Evolutionary conservation across 148 eudicot genomes (phyloP), one percentile per base, ranked within the genome.

Genomic region (Nepenthes gracilis): DNA sequence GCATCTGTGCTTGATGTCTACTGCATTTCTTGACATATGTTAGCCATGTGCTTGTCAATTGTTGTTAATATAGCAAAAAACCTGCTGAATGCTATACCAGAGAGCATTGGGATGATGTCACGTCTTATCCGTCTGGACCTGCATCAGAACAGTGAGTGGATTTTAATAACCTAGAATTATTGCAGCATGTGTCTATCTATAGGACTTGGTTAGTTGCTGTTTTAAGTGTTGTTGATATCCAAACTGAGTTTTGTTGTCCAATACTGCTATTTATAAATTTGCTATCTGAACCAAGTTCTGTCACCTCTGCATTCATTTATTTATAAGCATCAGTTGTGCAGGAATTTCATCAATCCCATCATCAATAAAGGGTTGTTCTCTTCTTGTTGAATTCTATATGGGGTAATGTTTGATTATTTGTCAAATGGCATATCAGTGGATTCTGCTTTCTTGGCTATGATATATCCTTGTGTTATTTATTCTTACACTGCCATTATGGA

Each of bases 331-430:
- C 55, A 32, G 54, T 79, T 66, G n/a, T 74, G 71, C 85, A 94
- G 99, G 79, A 86, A 89, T 94, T 64, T 74, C 85, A 61, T 84
- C 86, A 36, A 83, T 94, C 56, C 97, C 99, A n/a, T 63, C 90
- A 60, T 86, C 99, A 57, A 81, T 94, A 69, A 80, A 73, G 72
- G 87, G 74, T 43, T 94, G 99, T 74, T 79, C 92, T 57, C 81
- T 87, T 35, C 91, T 94, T 61, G 67, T 75, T 43, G 99, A 94
- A 79, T 81, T 94, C 55, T 86, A 79, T 70, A 81, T 94, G 73
- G 97, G 99, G 99, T 94, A 61, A 76, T 65, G 72, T 6, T 45
- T 58, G 35, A 51, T 65, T 52, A 47, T 34, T 57, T 59, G 14
- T 43, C 57, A 33, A 62, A 61, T 32, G 40, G 43, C 51, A 36